A percentile compares a stretch with the other conserved stretches of the same genome.
Conservation (phyloP, 2,329 filamentous ascomycete genomes). For the Aplosporella prunicola region DNA sequence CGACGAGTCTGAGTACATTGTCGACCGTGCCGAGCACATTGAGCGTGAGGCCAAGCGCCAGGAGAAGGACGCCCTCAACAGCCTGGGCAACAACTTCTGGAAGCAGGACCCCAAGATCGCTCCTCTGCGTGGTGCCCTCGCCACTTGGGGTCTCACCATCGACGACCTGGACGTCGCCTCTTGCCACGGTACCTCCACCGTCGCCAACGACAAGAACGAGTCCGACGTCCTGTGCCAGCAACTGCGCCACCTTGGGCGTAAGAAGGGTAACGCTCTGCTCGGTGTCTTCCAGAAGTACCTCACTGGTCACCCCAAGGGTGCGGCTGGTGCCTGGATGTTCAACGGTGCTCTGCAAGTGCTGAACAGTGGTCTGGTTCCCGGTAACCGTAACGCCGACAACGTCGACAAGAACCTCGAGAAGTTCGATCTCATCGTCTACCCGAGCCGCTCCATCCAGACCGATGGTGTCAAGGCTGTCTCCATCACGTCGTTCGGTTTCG, state of each 20-base stretch:
- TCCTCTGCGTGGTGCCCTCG: constrained; percentile 87
- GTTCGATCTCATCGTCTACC: constrained; percentile 96
- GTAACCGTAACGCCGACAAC: constrained; percentile 97
- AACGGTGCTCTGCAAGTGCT: constrained; percentile 95
- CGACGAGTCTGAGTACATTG: constrained; percentile 73
- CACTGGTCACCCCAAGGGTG: constrained; percentile 97
- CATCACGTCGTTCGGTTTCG: constrained; percentile 97
- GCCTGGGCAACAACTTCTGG: constrained; percentile 98
- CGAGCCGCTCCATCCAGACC: constrained; percentile 88
- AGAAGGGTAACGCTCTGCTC: constrained; percentile 90
- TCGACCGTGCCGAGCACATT: constrained; percentile 78
- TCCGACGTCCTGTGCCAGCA: constrained; percentile 96
- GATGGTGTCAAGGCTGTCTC: constrained; percentile 98
- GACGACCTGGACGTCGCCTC: constrained; percentile 92
- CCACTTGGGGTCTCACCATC: constrained; percentile 95
- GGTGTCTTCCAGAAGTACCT: constrained; percentile 99
- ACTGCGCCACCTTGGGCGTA: constrained; percentile 84
- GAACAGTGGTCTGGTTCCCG: constrained; percentile 86
- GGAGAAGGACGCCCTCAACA: constrained; percentile 84
- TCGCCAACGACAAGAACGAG: constrained; percentile 99
- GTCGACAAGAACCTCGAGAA: constrained; percentile 94
- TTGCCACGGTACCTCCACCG: constrained; percentile 97
- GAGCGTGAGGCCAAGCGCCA: constrained; percentile 80
- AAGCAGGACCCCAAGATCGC: constrained; percentile 89
- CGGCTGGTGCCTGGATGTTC: constrained; percentile 99